Percentiles rank a stretch among this genome's conserved stretches.
These are phyloP conservation scores for Eucalyptus camaldulensis DNA, from an alignment of 345 rosid species.

Conservation along the genomic window DNA sequence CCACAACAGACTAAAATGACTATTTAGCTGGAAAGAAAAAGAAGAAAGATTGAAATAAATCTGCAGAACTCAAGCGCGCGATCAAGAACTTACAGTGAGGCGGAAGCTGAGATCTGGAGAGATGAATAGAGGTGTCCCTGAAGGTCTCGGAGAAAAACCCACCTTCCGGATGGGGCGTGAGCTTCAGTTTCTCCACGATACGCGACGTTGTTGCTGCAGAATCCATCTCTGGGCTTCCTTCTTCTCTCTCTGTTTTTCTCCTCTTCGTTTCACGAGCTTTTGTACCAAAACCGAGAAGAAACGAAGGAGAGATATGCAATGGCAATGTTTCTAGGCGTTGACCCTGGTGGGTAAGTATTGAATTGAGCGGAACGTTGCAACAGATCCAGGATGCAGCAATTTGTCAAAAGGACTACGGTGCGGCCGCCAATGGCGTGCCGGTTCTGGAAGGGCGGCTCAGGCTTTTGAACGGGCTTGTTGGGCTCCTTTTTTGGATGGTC, in stretches of 20 bases:
- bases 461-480: background rate
- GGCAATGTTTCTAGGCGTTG: background rate
- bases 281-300: background rate
- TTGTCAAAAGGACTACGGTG: background rate
- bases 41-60: background rate
- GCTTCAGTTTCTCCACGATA: slow-evolving; percentile 43
- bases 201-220: slow-evolving; percentile 28
- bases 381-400: background rate
- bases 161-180: slow-evolving; percentile 67
- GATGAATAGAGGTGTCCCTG: slow-evolving; percentile 55
- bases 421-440: background rate
- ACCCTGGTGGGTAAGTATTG: background rate
- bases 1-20: background rate
- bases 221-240: background rate
- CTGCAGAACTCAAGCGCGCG: background rate
- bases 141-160: slow-evolving; percentile 71
- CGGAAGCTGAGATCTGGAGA: slow-evolving; percentile 82
- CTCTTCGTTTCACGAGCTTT: background rate
- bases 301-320: background rate
- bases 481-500: background rate
- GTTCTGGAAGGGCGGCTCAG: background rate
- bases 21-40: background rate
- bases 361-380: background rate
- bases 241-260: background rate
- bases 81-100: slow-evolving; percentile 30